Evolutionary conservation across 345 rosid species (phyloP).

Genomic region (Eucalyptus globulus): DNA sequence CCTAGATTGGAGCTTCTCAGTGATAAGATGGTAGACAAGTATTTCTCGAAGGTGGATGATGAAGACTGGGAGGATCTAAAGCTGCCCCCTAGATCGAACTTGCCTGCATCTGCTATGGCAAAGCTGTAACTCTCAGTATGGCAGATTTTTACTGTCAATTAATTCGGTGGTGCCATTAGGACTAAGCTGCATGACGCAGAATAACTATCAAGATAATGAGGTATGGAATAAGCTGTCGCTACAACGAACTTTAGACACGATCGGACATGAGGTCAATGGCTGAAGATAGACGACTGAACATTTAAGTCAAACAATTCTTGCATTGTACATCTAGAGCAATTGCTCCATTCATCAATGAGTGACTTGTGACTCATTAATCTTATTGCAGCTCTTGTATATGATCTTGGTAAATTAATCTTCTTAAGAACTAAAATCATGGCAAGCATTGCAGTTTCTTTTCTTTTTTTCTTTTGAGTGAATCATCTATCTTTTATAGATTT

Average conservation of each 20-base stretch:
- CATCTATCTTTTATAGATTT: not conserved
- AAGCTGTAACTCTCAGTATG: constrained; percentile 27
- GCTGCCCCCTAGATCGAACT: constrained; percentile 39
- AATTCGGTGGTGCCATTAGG: not conserved
- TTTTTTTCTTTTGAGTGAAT: not conserved
- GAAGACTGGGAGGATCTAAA: constrained; percentile 58
- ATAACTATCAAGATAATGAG: not conserved
- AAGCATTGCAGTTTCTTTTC: not conserved
- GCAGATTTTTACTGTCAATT: not conserved
- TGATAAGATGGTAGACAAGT: constrained; percentile 43
- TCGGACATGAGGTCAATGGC: not conserved
- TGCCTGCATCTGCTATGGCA: constrained; percentile 47
- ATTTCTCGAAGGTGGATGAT: constrained; percentile 44
- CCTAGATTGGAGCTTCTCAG: constrained; percentile 42
- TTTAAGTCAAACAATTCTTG: not conserved
- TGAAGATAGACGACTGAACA: not conserved
- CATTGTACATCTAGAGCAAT: not conserved
- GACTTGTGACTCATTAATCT: not conserved
- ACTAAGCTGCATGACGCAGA: not conserved
- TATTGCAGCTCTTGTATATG: not conserved
- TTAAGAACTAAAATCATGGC: not conserved
- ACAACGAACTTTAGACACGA: not conserved
- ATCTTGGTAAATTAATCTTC: not conserved
- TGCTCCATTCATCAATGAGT: not conserved
- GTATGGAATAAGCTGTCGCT: not conserved